Evolutionary conservation across 257 asterid species (phyloP), one percentile per base, ranked within the genome.

Genomic region (Solanum etuberosum): DNA sequence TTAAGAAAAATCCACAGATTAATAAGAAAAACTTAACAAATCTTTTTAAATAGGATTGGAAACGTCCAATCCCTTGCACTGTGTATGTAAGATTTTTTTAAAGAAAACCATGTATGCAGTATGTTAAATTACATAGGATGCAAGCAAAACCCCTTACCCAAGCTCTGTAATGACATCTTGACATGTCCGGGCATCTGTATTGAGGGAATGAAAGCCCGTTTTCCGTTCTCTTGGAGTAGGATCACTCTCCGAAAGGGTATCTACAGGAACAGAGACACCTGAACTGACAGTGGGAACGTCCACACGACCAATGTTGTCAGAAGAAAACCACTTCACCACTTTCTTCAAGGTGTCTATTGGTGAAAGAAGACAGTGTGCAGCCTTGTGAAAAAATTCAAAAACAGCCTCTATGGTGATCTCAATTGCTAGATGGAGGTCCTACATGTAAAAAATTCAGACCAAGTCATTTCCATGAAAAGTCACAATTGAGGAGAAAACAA

Each of bases 121-220:
- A 80, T 46, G 27, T 80, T 81, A 48, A 35, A 48, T 16, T 37
- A 81, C 15, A 20, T 21, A 21, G 16, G 16, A 72, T 72, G 73
- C 67, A 46, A 71, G 83, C 59, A 83, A 5, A 46, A 89, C 70
- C 85, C 70, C 84, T 91, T 92, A 97, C 99, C 99, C 99, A 74
- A 96, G 98, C 93, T 96, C 99, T 8, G 96, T 96, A 87, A 97
- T 96, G 91, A 96, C 98, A 92, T 97, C 99, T 90, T 89, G 91
- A 92, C 99, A 97, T 27, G 99, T 97, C 90, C 99, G 94, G 85
- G 99, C 98, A 92, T 97, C 99, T 76, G 99, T 96, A 88, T 97
- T 95, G 86, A 97, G 95, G 87, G 94, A 83, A 88, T 87, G 90
- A 88, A 92, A 87, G 74, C 89, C 83, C 3, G 92, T 92, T 88